These are phyloP conservation scores for Rhynchospora pubera DNA, from an alignment of 176 grass and related monocot genomes.

Conservation along the genomic window DNA sequence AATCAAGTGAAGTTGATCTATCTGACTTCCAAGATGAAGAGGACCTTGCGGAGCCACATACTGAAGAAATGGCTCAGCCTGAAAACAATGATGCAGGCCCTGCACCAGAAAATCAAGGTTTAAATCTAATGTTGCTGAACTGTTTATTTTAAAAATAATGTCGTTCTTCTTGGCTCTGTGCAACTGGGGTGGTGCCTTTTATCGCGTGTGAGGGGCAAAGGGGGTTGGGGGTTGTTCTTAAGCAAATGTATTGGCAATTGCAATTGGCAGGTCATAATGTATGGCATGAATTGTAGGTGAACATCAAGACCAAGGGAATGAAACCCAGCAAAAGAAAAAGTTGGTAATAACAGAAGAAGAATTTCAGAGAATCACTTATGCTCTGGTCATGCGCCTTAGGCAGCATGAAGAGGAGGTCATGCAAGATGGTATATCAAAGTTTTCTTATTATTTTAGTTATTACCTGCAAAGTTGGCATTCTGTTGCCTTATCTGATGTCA, in stretches of 20 bases:
- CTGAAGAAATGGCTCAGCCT: conserved; percentile 30
- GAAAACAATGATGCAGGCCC: conserved; percentile 25
- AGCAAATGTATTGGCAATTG: background rate
- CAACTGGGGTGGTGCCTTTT: background rate
- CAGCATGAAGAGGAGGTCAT: conserved; percentile 73
- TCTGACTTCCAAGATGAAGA: conserved; percentile 88
- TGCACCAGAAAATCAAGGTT: conserved; percentile 46
- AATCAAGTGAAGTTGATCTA: conserved; percentile 97
- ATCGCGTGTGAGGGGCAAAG: background rate
- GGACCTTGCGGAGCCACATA: conserved; percentile 26
- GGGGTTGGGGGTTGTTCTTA: background rate
- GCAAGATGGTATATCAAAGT: conserved; percentile 57
- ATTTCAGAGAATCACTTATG: conserved; percentile 89
- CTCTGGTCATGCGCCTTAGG: conserved; percentile 67
- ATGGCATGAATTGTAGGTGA: conserved; percentile 20
- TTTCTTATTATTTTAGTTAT: conserved; percentile 22
- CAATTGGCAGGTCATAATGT: background rate
- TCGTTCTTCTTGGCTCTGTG: background rate
- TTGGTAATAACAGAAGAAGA: conserved; percentile 95
- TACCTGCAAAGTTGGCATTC: background rate
- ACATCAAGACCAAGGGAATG: conserved; percentile 40
- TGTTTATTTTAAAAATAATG: background rate
- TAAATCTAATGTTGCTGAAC: background rate
- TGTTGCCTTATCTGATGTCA: background rate
- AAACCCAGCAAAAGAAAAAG: conserved; percentile 53